Conservation (phyloP, 345 rosid genomes). For the Trapa bicornis region DNA sequence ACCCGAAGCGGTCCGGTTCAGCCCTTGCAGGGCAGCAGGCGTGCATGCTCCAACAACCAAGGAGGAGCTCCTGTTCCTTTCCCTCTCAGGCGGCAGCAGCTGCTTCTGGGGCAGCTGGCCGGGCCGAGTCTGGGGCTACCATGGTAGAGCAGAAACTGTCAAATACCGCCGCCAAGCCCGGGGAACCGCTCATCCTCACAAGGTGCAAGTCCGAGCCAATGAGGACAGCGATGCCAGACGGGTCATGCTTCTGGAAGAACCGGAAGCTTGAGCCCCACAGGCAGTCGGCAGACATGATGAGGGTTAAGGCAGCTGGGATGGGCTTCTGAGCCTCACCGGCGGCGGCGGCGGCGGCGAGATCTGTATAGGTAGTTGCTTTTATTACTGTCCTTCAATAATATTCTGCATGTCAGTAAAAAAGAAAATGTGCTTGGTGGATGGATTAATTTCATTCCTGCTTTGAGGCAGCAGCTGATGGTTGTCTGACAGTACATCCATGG, state of each 20-base stretch:
- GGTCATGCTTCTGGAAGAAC: conserved; percentile 72
- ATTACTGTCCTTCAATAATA: not conserved
- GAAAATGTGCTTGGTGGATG: not conserved
- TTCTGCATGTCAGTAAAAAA: not conserved
- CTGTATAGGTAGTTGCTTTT: conserved; percentile 12
- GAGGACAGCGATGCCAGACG: conserved; percentile 48
- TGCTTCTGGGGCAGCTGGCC: conserved; percentile 2
- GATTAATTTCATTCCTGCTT: not conserved
- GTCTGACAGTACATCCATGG: not conserved
- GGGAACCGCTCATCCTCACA: conserved; percentile 53
- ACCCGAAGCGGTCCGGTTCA: conserved; percentile 1
- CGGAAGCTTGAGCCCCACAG: conserved; percentile 77
- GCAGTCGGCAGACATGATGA: conserved; percentile 27
- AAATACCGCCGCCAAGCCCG: conserved; percentile 26
- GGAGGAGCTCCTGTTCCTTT: conserved; percentile 71
- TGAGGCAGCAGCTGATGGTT: not conserved
- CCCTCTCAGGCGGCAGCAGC: conserved; percentile 42
- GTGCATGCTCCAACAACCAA: conserved; percentile 39
- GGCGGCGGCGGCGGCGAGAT: not conserved
- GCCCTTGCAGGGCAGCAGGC: conserved; percentile 12
- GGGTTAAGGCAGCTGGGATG: conserved; percentile 69
- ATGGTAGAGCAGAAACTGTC: conserved; percentile 46
- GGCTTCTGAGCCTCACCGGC: conserved; percentile 28
- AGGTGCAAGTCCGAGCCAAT: conserved; percentile 96
- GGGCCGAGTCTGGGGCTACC: conserved; percentile 22